phyloP scores from a whole-genome alignment of 495 filamentous ascomycete species.

The Polyplosphaeria fusca region DNA sequence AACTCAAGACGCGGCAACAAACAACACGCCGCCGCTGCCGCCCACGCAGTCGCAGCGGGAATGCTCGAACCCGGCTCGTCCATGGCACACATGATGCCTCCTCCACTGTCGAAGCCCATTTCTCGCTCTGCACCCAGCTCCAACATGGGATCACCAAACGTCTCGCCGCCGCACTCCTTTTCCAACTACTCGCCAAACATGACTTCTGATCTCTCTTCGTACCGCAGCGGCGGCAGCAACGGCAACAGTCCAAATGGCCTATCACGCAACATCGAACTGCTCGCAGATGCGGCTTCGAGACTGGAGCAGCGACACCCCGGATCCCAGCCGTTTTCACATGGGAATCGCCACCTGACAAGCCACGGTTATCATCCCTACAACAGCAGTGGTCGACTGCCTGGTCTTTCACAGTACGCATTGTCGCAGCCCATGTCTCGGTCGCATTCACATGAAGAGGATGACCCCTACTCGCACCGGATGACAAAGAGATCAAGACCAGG shows the following conservation, averaged over 20 bases:
- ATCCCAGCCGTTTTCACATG: constrained; percentile 38
- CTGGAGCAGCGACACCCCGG: constrained; percentile 62
- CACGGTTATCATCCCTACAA: constrained; percentile 33
- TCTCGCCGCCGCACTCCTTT: constrained; percentile 91
- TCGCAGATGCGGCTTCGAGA: constrained; percentile 87
- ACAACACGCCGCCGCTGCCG: constrained; percentile 49
- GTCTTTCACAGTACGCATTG: constrained; percentile 77
- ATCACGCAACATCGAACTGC: constrained; percentile 73
- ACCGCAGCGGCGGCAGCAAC: constrained; percentile 46
- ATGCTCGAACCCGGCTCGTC: constrained; percentile 47
- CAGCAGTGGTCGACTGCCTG: constrained; percentile 53
- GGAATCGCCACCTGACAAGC: constrained; percentile 46
- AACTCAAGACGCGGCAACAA: constrained; percentile 95
- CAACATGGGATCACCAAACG: constrained; percentile 85
- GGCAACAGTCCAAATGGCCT: constrained; percentile 43
- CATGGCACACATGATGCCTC: constrained; percentile 69
- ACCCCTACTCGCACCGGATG: constrained; percentile 67
- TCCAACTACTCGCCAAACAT: constrained; percentile 67
- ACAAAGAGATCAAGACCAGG: constrained; percentile 86
- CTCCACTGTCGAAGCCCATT: constrained; percentile 71
- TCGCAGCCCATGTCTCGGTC: constrained; percentile 80
- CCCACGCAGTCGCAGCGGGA: constrained; percentile 48
- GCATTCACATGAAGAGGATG: constrained; percentile 83
- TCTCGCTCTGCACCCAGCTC: constrained; percentile 87
- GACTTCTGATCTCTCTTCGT: constrained; percentile 61